Conservation (phyloP, 345 rosid species). For the Eucalyptus fibrosa region DNA sequence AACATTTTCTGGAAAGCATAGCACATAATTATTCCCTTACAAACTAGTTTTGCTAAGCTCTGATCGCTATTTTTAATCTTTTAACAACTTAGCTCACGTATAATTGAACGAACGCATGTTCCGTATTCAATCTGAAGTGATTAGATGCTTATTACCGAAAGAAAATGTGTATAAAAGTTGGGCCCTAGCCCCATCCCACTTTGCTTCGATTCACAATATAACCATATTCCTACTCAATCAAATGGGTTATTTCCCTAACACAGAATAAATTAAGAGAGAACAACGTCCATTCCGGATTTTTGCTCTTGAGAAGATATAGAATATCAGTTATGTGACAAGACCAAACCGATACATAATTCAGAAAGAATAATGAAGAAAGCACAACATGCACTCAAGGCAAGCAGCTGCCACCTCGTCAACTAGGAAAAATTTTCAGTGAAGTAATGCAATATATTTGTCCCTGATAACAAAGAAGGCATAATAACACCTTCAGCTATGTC, state of each 20-base stretch:
- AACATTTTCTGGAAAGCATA: neutral
- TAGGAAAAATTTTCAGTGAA: neutral
- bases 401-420: neutral
- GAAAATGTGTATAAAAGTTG: neutral
- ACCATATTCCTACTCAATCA: neutral
- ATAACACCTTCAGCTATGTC: neutral
- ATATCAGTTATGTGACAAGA: neutral
- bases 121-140: neutral
- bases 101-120: neutral
- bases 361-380: neutral
- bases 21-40: neutral
- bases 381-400: neutral
- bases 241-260: neutral
- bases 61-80: neutral
- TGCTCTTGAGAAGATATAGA: neutral
- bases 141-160: neutral
- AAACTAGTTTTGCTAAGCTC: neutral
- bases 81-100: neutral
- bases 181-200: neutral
- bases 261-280: neutral
- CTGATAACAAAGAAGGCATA: neutral
- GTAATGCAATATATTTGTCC: neutral
- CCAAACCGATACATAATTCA: neutral
- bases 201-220: neutral
- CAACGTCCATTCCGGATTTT: neutral